Evolutionary conservation across 805 yeast genomes (phyloP).

Genomic region (Ogataea methanolica): DNA sequence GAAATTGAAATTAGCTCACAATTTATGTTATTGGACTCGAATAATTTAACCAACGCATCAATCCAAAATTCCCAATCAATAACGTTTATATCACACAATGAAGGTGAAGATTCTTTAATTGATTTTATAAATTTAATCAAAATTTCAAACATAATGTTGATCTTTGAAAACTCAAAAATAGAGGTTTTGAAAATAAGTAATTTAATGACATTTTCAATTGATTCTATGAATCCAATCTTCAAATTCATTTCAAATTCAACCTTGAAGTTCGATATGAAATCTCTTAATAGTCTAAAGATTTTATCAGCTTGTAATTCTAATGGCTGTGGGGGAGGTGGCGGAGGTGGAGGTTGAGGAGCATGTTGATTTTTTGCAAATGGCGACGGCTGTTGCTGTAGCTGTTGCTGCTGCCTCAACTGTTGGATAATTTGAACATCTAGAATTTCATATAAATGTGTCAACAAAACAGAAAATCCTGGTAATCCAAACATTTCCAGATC

Average conservation of each 20-base stretch:
- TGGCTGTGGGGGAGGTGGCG: constrained; percentile 4
- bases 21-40: constrained; percentile 58
- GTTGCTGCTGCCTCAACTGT: constrained; percentile 7
- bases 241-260: constrained; percentile 26
- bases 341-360: constrained; percentile 3
- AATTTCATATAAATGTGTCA: constrained; percentile 43
- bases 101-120: constrained; percentile 9
- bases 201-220: constrained; percentile 22
- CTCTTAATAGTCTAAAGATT: constrained; percentile 32
- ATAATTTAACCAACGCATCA: constrained; percentile 50
- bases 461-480: constrained; percentile 44
- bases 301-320: constrained; percentile 26
- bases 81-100: constrained; percentile 7
- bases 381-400: constrained; percentile 1
- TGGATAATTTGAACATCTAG: constrained; percentile 22
- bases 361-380: not conserved
- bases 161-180: constrained; percentile 19
- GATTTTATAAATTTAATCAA: constrained; percentile 22
- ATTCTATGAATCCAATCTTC: constrained; percentile 16
- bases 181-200: constrained; percentile 20
- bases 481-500: constrained; percentile 18
- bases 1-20: constrained; percentile 61
- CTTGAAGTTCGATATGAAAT: constrained; percentile 28
- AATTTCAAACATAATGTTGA: constrained; percentile 21
- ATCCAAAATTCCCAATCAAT: constrained; percentile 81